Percentiles rank a stretch among this genome's conserved stretches.
These are phyloP conservation scores for Cladobotryum mycophilum DNA, from an alignment of 2,329 filamentous ascomycete species.

Conservation along the genomic window DNA sequence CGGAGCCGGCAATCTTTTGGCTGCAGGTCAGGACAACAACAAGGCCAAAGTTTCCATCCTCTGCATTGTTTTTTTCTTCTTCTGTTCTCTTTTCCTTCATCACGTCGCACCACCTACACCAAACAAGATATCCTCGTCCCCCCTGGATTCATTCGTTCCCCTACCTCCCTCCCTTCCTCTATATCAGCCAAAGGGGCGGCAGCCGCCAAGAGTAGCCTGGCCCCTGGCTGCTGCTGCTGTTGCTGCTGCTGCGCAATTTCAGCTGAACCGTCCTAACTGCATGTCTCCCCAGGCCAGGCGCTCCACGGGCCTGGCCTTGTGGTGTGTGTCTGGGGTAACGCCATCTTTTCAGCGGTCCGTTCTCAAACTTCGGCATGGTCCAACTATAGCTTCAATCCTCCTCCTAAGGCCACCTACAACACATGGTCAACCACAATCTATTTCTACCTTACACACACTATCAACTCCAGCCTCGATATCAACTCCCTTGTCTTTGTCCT, in stretches of 20 bases:
- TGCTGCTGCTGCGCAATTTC: neutral
- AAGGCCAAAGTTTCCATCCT: too few relatives aligned
- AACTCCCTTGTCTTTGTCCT: slow-evolving; percentile 7
- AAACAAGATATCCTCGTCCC: too few relatives aligned
- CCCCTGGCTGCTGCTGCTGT: neutral
- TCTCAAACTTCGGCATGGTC: neutral
- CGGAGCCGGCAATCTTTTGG: too few relatives aligned
- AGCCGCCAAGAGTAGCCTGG: neutral
- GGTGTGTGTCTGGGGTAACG: slow-evolving; percentile 22
- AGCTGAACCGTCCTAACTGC: neutral
- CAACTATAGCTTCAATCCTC: neutral
- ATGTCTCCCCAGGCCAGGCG: slow-evolving; percentile 18
- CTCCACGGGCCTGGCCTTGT: slow-evolving; percentile 24
- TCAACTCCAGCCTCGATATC: slow-evolving; percentile 4
- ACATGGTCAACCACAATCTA: slow-evolving; percentile 1
- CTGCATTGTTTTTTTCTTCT: too few relatives aligned
- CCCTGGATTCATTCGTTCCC: too few relatives aligned
- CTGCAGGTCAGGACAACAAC: too few relatives aligned
- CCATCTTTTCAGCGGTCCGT: slow-evolving; percentile 13
- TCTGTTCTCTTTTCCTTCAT: too few relatives aligned
- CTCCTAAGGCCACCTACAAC: slow-evolving; percentile 11
- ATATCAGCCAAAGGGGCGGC: too few relatives aligned
- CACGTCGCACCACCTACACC: too few relatives aligned
- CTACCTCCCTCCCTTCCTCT: too few relatives aligned
- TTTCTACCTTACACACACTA: slow-evolving; percentile 4